These are phyloP conservation scores for Termitomyces sp. DNA, from an alignment of 768 basidiomycete species.

Conservation along the genomic window DNA sequence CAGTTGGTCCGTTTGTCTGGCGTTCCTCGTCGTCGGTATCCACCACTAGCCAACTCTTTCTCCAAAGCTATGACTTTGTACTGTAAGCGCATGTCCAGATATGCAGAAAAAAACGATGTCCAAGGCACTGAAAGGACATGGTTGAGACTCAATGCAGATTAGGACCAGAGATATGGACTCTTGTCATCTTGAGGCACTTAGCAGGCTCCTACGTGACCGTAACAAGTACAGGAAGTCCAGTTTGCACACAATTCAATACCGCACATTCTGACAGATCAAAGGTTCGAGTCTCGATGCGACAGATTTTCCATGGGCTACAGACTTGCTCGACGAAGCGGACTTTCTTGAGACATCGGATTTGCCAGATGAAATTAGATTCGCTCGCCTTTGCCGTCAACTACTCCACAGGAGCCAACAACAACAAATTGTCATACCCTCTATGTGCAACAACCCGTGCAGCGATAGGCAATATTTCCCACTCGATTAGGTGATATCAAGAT, in stretches of 20 bases:
- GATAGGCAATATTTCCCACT: too few relatives aligned
- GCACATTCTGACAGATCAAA: too few relatives aligned
- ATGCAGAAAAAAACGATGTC: too few relatives aligned
- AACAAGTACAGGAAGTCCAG: constrained; percentile 87
- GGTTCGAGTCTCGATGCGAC: neutral
- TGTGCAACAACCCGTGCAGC: too few relatives aligned
- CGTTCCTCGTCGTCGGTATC: neutral
- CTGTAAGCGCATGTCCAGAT: neutral
- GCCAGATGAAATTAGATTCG: neutral
- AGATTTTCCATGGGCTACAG: neutral
- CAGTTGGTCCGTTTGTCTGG: too few relatives aligned
- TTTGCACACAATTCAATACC: too few relatives aligned
- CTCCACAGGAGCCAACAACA: too few relatives aligned
- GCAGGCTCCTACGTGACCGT: constrained; percentile 76
- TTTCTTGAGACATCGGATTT: neutral
- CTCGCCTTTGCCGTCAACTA: too few relatives aligned
- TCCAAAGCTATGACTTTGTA: neutral
- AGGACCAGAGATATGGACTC: constrained; percentile 79
- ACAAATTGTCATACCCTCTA: too few relatives aligned
- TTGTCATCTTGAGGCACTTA: constrained; percentile 57
- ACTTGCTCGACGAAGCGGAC: neutral
- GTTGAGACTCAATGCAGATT: constrained; percentile 57
- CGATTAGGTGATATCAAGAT: too few relatives aligned
- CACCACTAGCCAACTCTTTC: neutral
- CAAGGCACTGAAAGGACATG: too few relatives aligned